phyloP scores from a whole-genome alignment of 2,329 filamentous ascomycete species.

The Zasmidium angulare region DNA sequence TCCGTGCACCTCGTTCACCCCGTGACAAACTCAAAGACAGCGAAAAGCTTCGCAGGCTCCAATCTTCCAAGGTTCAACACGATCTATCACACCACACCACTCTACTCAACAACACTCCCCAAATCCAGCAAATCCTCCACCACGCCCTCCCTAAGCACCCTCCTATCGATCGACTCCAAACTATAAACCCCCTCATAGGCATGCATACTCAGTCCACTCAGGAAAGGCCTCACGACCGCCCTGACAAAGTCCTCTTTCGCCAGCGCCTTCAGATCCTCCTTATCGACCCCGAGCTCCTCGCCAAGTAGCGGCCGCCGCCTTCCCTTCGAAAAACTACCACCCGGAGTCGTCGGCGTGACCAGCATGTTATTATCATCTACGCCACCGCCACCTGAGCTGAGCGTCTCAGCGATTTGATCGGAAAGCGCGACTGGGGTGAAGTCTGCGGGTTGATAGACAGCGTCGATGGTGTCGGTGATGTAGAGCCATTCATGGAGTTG shows the following conservation, averaged over 20 bases:
- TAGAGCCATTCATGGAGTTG: slow-evolving; percentile 99
- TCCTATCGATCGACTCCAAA: slow-evolving; percentile 69
- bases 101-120: slow-evolving; percentile 51
- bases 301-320: slow-evolving; percentile 42
- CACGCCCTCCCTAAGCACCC: slow-evolving; percentile 51
- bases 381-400: slow-evolving; percentile 50
- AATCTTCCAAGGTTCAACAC: too few relatives aligned
- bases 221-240: slow-evolving; percentile 81
- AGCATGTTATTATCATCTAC: slow-evolving; percentile 30
- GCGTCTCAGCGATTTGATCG: slow-evolving; percentile 78
- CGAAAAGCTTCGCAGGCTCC: too few relatives aligned
- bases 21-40: not conserved
- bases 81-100: not conserved
- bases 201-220: slow-evolving; percentile 87
- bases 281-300: slow-evolving; percentile 57
- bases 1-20: too few relatives aligned
- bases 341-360: not conserved
- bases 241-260: slow-evolving; percentile 65
- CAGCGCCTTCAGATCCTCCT: slow-evolving; percentile 54
- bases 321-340: not conserved
- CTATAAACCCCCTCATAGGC: slow-evolving; percentile 91
- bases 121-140: slow-evolving; percentile 35
- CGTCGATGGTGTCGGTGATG: slow-evolving; percentile 93
- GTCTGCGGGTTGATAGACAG: slow-evolving; percentile 75
- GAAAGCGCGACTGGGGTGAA: slow-evolving; percentile 73